phyloP scores from a whole-genome alignment of 306 rosid species.

The Cucumis hystrix region DNA sequence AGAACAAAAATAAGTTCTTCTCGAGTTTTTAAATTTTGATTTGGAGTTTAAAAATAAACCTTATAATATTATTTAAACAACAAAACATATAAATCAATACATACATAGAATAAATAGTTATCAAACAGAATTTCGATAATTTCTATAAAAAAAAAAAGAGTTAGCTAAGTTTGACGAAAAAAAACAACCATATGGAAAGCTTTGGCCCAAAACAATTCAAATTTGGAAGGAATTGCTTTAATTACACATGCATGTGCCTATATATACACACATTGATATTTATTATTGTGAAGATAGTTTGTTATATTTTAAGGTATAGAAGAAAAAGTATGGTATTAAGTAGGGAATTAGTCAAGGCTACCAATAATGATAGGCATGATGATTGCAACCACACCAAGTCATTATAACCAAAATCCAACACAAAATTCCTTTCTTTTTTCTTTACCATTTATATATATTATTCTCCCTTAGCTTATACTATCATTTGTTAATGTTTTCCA shows the following conservation, averaged over 20 bases:
- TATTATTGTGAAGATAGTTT: neutral
- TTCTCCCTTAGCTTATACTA: neutral
- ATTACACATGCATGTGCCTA: neutral
- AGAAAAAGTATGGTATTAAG: neutral
- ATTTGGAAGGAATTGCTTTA: neutral
- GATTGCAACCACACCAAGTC: constrained; percentile 1
- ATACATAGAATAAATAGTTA: too few species aligned
- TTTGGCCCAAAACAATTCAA: neutral
- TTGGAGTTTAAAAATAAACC: too few species aligned
- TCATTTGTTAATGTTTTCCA: neutral
- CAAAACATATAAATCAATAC: too few species aligned
- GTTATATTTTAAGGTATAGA: neutral
- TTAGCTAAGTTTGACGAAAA: too few species aligned
- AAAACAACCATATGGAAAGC: too few species aligned
- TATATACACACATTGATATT: too few species aligned
- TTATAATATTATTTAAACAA: too few species aligned
- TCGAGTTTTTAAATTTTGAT: too few species aligned
- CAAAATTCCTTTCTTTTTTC: neutral
- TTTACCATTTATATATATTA: neutral
- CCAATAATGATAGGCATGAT: neutral
- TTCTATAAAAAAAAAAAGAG: too few species aligned
- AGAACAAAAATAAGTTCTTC: too few species aligned
- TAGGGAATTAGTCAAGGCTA: neutral
- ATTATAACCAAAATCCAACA: constrained; percentile 1
- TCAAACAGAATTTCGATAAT: too few species aligned